phyloP scores from a whole-genome alignment of 176 grass and related monocot species.

The sorghum (Sorghum bicolor) region DNA sequence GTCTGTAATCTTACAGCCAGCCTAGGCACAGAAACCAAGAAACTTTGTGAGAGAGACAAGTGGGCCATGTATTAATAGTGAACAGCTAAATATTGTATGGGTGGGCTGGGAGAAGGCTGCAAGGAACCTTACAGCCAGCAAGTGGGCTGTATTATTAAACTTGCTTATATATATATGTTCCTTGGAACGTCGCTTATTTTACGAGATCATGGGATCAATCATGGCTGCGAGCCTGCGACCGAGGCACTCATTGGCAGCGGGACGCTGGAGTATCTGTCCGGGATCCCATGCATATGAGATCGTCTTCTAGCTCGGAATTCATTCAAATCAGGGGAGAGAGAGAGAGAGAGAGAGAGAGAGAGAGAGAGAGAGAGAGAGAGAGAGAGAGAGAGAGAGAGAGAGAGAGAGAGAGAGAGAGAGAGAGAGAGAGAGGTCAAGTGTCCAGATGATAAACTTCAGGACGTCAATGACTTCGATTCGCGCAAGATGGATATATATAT shows the following conservation, averaged over 20 bases:
- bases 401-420: neutral
- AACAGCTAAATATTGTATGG: too few relatives aligned
- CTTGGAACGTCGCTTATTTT: neutral
- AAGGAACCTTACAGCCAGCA: too few relatives aligned
- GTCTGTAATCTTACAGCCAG: too few relatives aligned
- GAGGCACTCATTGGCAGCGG: neutral
- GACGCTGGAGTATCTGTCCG: neutral
- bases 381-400: neutral
- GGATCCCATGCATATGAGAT: neutral
- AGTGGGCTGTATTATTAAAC: too few relatives aligned
- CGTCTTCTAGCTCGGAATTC: neutral
- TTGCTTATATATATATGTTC: too few relatives aligned
- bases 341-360: too few relatives aligned
- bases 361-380: neutral
- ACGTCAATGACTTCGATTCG: conserved; percentile 15
- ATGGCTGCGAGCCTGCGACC: neutral
- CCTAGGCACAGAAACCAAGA: too few relatives aligned
- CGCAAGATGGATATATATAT: neutral
- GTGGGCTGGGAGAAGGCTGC: too few relatives aligned
- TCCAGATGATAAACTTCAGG: neutral
- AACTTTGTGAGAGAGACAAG: too few relatives aligned
- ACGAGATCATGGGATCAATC: conserved; percentile 23
- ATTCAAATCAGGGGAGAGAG: neutral
- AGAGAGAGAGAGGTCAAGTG: neutral
- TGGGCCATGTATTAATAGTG: too few relatives aligned